phyloP scores from a whole-genome alignment of 306 rosid species.

The Citrullus amarus region DNA sequence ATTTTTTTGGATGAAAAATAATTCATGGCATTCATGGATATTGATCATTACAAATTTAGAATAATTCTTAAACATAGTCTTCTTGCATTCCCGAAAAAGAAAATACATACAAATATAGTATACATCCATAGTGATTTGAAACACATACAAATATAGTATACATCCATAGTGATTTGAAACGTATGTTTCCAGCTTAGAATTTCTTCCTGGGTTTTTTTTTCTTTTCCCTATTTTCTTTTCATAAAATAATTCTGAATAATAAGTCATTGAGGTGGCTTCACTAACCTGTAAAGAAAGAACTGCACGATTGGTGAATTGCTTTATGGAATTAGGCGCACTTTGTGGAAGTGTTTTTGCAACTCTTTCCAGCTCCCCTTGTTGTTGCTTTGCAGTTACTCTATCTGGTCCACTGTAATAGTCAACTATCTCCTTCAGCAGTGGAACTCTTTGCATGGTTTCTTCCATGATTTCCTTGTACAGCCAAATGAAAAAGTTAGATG shows the following conservation, averaged over 20 bases:
- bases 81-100: no score
- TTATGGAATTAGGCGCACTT: conserved; percentile 64
- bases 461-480: conserved; percentile 51
- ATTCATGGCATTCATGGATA: neutral
- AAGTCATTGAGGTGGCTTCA: conserved; percentile 8
- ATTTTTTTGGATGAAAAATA: neutral
- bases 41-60: neutral
- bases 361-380: conserved; percentile 64
- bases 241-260: neutral
- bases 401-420: conserved; percentile 83
- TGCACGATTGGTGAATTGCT: conserved; percentile 61
- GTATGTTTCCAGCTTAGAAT: neutral
- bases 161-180: neutral
- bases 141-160: no score
- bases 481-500: conserved; percentile 12
- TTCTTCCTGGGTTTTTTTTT: neutral
- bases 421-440: conserved; percentile 69
- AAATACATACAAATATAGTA: no score
- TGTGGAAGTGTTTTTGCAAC: conserved; percentile 71
- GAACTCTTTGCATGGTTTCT: conserved; percentile 69
- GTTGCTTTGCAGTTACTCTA: conserved; percentile 81
- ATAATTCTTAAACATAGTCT: no score
- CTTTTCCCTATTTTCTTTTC: neutral
- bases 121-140: neutral
- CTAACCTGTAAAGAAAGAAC: conserved; percentile 87